Conservation (phyloP, 805 yeast genomes). For the Naumovozyma baii region DNA sequence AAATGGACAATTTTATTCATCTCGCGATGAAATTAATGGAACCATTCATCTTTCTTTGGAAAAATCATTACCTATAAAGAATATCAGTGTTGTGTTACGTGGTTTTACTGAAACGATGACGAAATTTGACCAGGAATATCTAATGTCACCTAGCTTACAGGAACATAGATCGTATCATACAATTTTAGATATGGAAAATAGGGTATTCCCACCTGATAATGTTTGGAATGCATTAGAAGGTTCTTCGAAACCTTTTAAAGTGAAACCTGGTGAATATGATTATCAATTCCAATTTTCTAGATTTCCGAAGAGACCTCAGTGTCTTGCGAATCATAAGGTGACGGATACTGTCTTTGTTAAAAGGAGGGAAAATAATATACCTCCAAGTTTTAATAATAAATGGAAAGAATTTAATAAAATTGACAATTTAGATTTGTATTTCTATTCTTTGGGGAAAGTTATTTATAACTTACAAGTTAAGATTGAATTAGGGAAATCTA, state of each 20-base stretch:
- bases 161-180: constrained; percentile 23
- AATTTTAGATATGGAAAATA: constrained; percentile 12
- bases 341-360: constrained; percentile 15
- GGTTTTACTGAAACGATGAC: constrained; percentile 25
- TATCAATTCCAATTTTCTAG: constrained; percentile 21
- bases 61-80: constrained; percentile 21
- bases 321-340: constrained; percentile 18
- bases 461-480: constrained; percentile 21
- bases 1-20: constrained; percentile 25
- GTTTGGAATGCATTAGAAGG: constrained; percentile 27
- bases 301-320: constrained; percentile 20
- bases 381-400: constrained; percentile 26
- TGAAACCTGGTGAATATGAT: constrained; percentile 22
- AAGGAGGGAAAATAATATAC: constrained; percentile 14
- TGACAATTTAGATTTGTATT: constrained; percentile 19
- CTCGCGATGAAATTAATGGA: constrained; percentile 24
- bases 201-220: constrained; percentile 28
- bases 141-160: constrained; percentile 19
- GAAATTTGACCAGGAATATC: constrained; percentile 15
- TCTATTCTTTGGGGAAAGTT: constrained; percentile 24
- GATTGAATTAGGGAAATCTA: constrained; percentile 22
- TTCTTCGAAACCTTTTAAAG: constrained; percentile 22
- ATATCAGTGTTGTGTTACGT: constrained; percentile 46
- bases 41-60: constrained; percentile 16
- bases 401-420: constrained; percentile 19